Evolutionary conservation across 768 basidiomycete genomes (phyloP).

Genomic region (Paxillus ammoniavirescens): DNA sequence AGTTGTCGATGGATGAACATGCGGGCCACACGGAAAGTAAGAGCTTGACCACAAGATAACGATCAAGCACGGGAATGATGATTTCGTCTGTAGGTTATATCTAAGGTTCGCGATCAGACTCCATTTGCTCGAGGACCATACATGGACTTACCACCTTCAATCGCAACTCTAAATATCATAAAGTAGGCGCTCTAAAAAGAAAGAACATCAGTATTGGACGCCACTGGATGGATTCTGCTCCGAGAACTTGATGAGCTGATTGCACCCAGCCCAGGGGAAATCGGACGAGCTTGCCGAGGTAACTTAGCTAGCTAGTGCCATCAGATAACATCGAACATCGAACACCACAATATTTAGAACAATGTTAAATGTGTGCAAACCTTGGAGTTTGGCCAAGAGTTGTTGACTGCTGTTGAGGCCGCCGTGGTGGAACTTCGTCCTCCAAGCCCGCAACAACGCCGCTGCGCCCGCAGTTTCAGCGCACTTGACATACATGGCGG

Average conservation of each 20-base stretch:
- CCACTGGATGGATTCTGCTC: no score
- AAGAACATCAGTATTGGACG: background rate
- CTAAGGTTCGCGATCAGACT: no score
- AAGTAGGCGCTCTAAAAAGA: background rate
- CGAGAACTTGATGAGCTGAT: background rate
- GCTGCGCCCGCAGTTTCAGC: slow-evolving; percentile 7
- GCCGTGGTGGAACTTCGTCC: no score
- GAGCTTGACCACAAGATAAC: no score
- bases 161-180: background rate
- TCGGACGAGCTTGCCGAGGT: background rate
- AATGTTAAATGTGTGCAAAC: no score
- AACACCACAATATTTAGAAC: no score
- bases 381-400: no score
- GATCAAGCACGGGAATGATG: background rate
- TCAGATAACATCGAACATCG: no score
- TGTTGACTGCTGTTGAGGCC: no score
- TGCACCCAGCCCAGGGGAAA: background rate
- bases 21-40: no score
- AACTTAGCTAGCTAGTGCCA: no score
- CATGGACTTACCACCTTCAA: background rate
- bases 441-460: slow-evolving; percentile 6
- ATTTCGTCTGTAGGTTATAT: background rate
- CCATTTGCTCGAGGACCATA: background rate
- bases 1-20: no score
- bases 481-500: background rate